These are phyloP conservation scores for Hypoxylon perforatum DNA, from an alignment of 495 filamentous ascomycete genomes.

Conservation along the genomic window DNA sequence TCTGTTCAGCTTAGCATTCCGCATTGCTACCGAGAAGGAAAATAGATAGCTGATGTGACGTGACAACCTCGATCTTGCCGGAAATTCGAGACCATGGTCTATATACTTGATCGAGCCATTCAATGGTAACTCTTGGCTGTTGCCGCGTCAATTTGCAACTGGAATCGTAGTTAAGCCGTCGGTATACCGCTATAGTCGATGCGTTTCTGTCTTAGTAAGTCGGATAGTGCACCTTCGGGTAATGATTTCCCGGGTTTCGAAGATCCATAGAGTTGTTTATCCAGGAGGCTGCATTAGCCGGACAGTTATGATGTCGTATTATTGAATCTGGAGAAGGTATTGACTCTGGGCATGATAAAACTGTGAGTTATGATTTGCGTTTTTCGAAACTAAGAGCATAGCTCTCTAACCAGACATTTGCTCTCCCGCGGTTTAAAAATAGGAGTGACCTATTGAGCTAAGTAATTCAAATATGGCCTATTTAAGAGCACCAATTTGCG, in stretches of 20 bases:
- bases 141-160: background rate
- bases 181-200: slow-evolving; percentile 21
- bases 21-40: slow-evolving; percentile 3
- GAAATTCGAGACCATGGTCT: slow-evolving; percentile 10
- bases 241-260: slow-evolving; percentile 19
- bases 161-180: background rate
- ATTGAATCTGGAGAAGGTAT: slow-evolving; percentile 1
- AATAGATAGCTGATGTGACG: background rate
- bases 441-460: no score
- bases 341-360: slow-evolving; percentile 5
- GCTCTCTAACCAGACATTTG: background rate
- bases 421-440: background rate
- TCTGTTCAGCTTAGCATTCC: slow-evolving; percentile 32
- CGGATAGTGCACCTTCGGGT: slow-evolving; percentile 35
- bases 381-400: background rate
- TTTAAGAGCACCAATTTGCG: no score
- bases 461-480: no score
- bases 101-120: background rate
- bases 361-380: slow-evolving; percentile 8
- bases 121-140: background rate
- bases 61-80: slow-evolving; percentile 1
- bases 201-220: slow-evolving; percentile 28
- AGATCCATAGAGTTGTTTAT: slow-evolving; percentile 1
- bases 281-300: slow-evolving; percentile 4
- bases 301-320: slow-evolving; percentile 2